Evolutionary conservation across 371 early-diverging fungal genomes (phyloP).

Genomic region (Mycotypha africana): DNA sequence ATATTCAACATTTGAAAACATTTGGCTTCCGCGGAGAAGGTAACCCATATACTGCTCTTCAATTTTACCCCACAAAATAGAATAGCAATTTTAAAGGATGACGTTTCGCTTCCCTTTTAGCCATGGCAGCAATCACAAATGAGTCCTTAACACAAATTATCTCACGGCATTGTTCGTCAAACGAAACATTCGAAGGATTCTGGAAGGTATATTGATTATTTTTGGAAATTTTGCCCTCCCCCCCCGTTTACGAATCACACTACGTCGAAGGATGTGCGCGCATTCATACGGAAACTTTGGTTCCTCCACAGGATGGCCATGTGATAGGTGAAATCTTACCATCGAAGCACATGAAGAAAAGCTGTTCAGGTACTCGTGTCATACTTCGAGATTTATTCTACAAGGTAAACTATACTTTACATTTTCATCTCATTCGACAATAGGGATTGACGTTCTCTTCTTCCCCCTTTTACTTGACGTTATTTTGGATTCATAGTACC

Average conservation of each 20-base stretch:
- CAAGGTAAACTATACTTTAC: conserved; percentile 38
- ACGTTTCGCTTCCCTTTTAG: too few species aligned
- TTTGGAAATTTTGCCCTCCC: too few species aligned
- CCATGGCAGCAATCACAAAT: conserved; percentile 52
- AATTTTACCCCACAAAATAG: not conserved
- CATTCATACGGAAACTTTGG: too few species aligned
- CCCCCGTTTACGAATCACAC: too few species aligned
- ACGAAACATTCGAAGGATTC: conserved; percentile 38
- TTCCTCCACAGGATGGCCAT: conserved; percentile 51
- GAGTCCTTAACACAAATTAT: conserved; percentile 54
- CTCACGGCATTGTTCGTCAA: conserved; percentile 31
- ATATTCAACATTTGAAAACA: conserved; percentile 35
- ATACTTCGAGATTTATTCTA: conserved; percentile 62
- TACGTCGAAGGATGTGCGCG: too few species aligned
- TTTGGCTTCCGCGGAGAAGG: conserved; percentile 77
- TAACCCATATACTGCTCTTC: conserved; percentile 6
- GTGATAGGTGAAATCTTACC: conserved; percentile 26
- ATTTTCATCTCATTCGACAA: too few species aligned
- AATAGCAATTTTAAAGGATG: too few species aligned
- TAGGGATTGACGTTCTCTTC: too few species aligned
- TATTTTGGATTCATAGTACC: conserved; percentile 32
- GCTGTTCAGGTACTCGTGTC: conserved; percentile 55
- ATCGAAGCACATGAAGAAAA: conserved; percentile 21
- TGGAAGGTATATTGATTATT: too few species aligned
- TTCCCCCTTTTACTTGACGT: not conserved